Evolutionary conservation across 225 moss, liverwort and hornwort genomes (phyloP).

Genomic region (Anthoceros angustus): DNA sequence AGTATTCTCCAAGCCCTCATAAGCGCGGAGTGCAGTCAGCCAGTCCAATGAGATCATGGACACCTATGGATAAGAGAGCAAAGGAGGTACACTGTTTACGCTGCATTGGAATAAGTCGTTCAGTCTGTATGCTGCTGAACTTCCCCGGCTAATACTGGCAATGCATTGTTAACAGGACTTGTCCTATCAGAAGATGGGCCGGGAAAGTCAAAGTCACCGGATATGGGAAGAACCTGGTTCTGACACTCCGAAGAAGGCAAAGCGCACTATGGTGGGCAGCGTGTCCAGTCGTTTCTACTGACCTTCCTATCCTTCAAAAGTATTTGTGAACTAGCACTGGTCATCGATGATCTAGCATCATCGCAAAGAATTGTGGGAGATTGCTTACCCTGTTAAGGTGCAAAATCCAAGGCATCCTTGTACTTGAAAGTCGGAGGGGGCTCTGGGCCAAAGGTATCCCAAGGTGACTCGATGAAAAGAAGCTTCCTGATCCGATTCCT

Average conservation of each 20-base stretch:
- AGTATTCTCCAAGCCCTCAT: background rate
- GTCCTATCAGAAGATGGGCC: background rate
- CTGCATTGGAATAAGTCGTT: background rate
- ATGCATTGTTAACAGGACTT: background rate
- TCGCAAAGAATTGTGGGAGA: background rate
- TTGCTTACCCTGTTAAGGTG: slow-evolving; percentile 23
- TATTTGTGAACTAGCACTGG: too few species aligned
- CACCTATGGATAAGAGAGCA: background rate
- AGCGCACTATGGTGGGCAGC: too few species aligned
- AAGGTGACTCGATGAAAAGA: slow-evolving; percentile 89
- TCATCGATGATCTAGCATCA: background rate
- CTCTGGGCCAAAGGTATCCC: slow-evolving; percentile 92
- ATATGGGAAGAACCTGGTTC: background rate
- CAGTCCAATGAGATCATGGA: slow-evolving; percentile 1
- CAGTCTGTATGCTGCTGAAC: background rate
- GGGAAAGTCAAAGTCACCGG: background rate
- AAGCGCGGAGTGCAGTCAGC: background rate
- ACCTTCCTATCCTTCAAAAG: too few species aligned
- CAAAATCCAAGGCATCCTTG: slow-evolving; percentile 39
- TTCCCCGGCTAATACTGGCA: background rate
- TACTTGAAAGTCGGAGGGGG: slow-evolving; percentile 66
- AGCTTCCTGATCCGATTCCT: slow-evolving; percentile 60
- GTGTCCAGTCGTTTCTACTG: too few species aligned
- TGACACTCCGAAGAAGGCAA: too few species aligned
- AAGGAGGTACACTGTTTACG: background rate